Base-by-base conservation (phyloP, 257 asterid species). In the Solanum medicagineum region DNA sequence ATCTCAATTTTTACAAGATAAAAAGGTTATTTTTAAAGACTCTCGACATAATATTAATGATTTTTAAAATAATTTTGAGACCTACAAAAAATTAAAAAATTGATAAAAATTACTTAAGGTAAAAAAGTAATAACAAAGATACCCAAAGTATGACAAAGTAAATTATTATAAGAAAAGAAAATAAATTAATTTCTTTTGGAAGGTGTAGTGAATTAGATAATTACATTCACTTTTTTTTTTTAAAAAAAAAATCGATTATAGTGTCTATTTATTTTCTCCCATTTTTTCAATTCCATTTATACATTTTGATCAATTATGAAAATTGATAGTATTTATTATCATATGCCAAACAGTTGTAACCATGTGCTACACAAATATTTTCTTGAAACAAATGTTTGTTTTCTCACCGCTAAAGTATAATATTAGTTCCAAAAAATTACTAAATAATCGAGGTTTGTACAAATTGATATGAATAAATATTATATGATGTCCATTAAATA, bases 1-100 rank as follows among this genome's bases (percentile, higher is more conserved):
- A 49, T 49, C 4, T 16, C 8, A n/a, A 13, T 0, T 4, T 60
- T 22, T 11, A 0, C 0, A 0, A 2, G 10, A 0, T 22, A 62
- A 0, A 62, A 8, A 22, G 3, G 1, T 22, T 11, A 62, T 62
- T 22, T 62, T 1, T 0, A 62, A 22, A 62, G 36, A 62, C 15
- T 2, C 4, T 0, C 26, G 8, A 62, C 10, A 22, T 0, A 20
- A n/a, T 3, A 59, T 20, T 12, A 59, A 5, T 10, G 6, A 59
- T 59, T 59, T 59, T 4, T 1, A 59, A 59, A 59, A 59, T 1
- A 20, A 4, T 10, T 0, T 12, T 20, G 5, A 0, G 3, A 57
- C 20, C 10, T n/a, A 60, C 2, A 57, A 57, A 57, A 57, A 8
- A 1, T 3, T 17, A 56, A 2, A 56, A 7, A 19, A 7, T 5